phyloP scores from a whole-genome alignment of 2,329 filamentous ascomycete species.

The Fusarium sulawesiense region DNA sequence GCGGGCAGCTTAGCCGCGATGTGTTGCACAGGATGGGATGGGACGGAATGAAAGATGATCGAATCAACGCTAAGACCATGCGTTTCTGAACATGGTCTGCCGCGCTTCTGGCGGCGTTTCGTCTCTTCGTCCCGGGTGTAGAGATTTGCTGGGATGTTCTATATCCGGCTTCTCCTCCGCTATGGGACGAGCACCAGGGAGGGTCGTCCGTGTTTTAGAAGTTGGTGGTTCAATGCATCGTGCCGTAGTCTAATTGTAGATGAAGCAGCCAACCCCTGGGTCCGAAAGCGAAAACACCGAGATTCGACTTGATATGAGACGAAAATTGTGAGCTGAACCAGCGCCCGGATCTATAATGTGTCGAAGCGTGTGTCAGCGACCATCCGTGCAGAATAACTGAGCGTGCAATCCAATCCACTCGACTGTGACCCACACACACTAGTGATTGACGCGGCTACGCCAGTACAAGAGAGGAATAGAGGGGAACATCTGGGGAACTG shows the following conservation, averaged over 20 bases:
- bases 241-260: constrained; percentile 14
- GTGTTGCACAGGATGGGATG: constrained; percentile 6
- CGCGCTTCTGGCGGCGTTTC: constrained; percentile 40
- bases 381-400: constrained; percentile 33
- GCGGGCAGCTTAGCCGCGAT: constrained; percentile 28
- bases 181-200: constrained; percentile 16
- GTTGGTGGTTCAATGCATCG: constrained; percentile 28
- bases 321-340: constrained; percentile 40
- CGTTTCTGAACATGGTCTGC: constrained; percentile 36
- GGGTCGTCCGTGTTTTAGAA: constrained; percentile 37
- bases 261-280: constrained; percentile 21
- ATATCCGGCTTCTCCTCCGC: constrained; percentile 35
- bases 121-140: constrained; percentile 37
- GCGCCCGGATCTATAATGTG: constrained; percentile 41
- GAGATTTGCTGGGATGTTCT: constrained; percentile 27
- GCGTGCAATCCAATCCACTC: constrained; percentile 2
- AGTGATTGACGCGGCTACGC: constrained; percentile 24
- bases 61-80: constrained; percentile 22
- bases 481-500: constrained; percentile 31
- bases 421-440: constrained; percentile 8
- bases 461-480: constrained; percentile 22
- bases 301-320: constrained; percentile 40
- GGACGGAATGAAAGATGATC: constrained; percentile 20
- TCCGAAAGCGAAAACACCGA: constrained; percentile 21
- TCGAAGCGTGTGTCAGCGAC: constrained; percentile 42